These are phyloP conservation scores for Diaporthe aspalathi DNA, from an alignment of 2,329 filamentous ascomycete species.

Conservation along the genomic window DNA sequence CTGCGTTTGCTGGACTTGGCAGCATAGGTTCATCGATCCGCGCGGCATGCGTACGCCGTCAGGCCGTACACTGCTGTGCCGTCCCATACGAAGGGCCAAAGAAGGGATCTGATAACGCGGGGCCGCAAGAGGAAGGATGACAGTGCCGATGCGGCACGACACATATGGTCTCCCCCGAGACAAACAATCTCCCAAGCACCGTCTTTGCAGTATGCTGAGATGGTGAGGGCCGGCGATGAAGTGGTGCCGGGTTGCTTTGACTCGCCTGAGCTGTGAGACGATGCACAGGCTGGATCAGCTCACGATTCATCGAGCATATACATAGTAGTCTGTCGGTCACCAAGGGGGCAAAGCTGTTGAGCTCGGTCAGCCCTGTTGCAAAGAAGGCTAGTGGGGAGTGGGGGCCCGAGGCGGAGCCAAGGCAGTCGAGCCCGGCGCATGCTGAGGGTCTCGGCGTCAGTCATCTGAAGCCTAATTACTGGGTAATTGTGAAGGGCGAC, in stretches of 20 bases:
- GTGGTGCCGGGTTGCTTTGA: constrained; percentile 11
- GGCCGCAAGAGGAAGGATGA: constrained; percentile 9
- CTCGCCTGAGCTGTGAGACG: constrained; percentile 26
- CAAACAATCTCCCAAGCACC: constrained; percentile 24
- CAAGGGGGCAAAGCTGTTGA: background rate
- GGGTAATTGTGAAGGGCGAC: background rate
- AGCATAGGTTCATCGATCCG: background rate
- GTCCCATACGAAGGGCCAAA: background rate
- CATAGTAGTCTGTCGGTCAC: too few species aligned
- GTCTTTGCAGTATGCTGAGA: background rate
- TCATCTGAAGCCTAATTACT: constrained; percentile 10
- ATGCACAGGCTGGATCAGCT: constrained; percentile 26
- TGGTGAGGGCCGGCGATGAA: constrained; percentile 3
- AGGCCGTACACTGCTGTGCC: background rate
- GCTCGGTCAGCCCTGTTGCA: background rate
- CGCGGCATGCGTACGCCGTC: constrained; percentile 1
- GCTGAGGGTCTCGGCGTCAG: constrained; percentile 1
- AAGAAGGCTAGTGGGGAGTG: background rate
- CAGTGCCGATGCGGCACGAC: constrained; percentile 11
- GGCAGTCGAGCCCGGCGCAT: constrained; percentile 4
- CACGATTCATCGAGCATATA: background rate
- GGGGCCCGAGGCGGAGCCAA: constrained; percentile 1
- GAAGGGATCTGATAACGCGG: constrained; percentile 15
- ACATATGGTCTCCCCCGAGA: constrained; percentile 14
- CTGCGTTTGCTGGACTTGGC: background rate